These are phyloP conservation scores for Penicillium brevicompactum DNA, from an alignment of 2,329 filamentous ascomycete genomes.

Conservation along the genomic window DNA sequence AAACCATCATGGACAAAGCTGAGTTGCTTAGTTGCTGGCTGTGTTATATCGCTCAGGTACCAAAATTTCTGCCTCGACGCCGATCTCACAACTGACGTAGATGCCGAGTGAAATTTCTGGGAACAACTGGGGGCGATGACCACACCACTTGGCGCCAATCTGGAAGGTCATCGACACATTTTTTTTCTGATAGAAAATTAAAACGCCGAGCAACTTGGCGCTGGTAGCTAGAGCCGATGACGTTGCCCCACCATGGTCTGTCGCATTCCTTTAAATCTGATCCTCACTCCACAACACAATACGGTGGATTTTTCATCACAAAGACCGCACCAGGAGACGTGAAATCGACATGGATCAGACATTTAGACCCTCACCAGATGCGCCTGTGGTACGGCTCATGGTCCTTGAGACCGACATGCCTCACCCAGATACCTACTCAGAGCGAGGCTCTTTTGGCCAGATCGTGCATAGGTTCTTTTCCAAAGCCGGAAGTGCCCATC, in stretches of 20 bases:
- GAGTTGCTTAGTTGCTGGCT: too few relatives aligned
- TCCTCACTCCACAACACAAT: not conserved
- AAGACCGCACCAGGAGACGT: not conserved
- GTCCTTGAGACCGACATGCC: conserved; percentile 63
- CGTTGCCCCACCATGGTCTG: not conserved
- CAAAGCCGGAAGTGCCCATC: conserved; percentile 54
- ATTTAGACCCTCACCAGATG: conserved; percentile 14
- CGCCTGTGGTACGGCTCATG: conserved; percentile 45
- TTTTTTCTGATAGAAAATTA: not conserved
- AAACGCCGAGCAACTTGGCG: not conserved
- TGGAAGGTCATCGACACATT: not conserved
- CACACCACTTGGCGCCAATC: not conserved
- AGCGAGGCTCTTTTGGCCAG: conserved; percentile 57
- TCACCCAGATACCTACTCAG: conserved; percentile 53
- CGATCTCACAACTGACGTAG: not conserved
- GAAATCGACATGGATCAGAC: conserved; percentile 17
- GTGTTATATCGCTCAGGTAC: too few relatives aligned
- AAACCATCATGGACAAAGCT: too few relatives aligned
- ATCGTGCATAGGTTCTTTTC: conserved; percentile 56
- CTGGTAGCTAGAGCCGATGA: not conserved
- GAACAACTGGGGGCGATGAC: not conserved
- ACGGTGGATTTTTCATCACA: not conserved
- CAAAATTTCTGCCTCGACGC: not conserved
- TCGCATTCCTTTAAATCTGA: not conserved
- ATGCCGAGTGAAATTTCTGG: not conserved